Base-by-base conservation (phyloP, 148 eudicot species). In the Rhododendron henanense region DNA sequence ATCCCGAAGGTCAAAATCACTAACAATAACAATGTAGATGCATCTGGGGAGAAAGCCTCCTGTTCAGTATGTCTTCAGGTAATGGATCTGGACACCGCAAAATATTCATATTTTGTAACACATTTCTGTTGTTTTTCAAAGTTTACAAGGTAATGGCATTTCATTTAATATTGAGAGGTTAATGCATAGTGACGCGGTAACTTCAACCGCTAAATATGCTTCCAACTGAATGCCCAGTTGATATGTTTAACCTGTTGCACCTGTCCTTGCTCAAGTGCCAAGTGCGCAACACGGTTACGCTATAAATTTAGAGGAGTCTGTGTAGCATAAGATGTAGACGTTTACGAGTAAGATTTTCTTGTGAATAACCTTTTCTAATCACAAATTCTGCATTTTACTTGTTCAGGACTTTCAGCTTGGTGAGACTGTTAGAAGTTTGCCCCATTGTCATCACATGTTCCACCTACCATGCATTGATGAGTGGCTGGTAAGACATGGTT, bases 11-110 rank as follows among this genome's bases (percentile, higher is more conserved):
- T 95, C 84, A 92, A 89, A 81, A 97, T 97, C 84, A 94, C 98
- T 19, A 87, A 83, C 81, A 90, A 89, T 37, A 91, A 93, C 81
- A 91, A 90, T 79, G 85, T 90, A 48, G 99, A 97, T 89, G 91
- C 90, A 84, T 93, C 98, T 25, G 98, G 98, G 51, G 99, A 96
- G 78, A 88, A 88, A 87, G 95, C 92, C 14, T 94, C 98, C 39
- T 97, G 99, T 83, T 97, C 99, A 1, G 98, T 97, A 55, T 97
- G 99, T 92, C 93, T 97, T 76, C 99, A 97, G 99, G 99, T 97
- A 84, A 63, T 39, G 35, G 15, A 18, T 23, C 18, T 18, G 41
- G 57, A 8, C 2, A 6, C 51, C 4, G 63, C 51, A 15, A 57
- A 18, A 61, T 69, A 82, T 47, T 13, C 16, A 5, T 18, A 18